Conservation (phyloP, 2,329 filamentous ascomycete genomes). For the Alternaria gaisen region DNA sequence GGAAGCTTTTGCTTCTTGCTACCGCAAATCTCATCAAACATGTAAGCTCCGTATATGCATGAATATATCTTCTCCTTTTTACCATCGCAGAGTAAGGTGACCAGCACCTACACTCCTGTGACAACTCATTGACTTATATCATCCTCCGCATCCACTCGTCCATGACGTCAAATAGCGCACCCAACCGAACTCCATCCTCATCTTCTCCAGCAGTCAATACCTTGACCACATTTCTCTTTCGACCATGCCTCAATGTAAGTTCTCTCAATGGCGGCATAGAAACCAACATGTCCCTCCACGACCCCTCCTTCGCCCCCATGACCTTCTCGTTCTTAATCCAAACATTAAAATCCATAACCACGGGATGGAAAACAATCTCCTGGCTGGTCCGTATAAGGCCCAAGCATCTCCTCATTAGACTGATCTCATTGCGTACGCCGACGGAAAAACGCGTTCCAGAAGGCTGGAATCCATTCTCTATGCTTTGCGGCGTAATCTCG, state of each 20-base stretch:
- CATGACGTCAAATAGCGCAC: constrained; percentile 17
- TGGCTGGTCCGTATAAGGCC: constrained; percentile 21
- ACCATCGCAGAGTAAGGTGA: neutral
- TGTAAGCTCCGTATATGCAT: neutral
- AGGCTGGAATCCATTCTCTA: constrained; percentile 8
- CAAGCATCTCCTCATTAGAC: constrained; percentile 14
- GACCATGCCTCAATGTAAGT: constrained; percentile 14
- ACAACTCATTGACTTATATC: neutral
- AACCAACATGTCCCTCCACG: constrained; percentile 20
- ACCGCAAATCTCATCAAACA: neutral
- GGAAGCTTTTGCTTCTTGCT: too few species aligned
- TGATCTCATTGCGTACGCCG: constrained; percentile 12
- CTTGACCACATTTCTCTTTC: constrained; percentile 9
- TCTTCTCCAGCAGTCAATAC: constrained; percentile 8
- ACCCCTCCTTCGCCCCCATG: neutral
- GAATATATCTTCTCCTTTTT: neutral
- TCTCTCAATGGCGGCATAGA: constrained; percentile 22
- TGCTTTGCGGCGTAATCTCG: constrained; percentile 7
- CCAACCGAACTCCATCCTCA: constrained; percentile 16
- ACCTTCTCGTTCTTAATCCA: constrained; percentile 3
- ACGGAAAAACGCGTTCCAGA: constrained; percentile 1
- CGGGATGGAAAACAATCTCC: constrained; percentile 23
- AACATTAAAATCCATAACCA: constrained; percentile 15
- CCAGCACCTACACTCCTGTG: neutral
- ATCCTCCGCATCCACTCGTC: constrained; percentile 17